A percentile compares a stretch with the other conserved stretches of the same genome.
Conservation (phyloP, 2,329 filamentous ascomycete genomes). For the Trichoderma harzianum region DNA sequence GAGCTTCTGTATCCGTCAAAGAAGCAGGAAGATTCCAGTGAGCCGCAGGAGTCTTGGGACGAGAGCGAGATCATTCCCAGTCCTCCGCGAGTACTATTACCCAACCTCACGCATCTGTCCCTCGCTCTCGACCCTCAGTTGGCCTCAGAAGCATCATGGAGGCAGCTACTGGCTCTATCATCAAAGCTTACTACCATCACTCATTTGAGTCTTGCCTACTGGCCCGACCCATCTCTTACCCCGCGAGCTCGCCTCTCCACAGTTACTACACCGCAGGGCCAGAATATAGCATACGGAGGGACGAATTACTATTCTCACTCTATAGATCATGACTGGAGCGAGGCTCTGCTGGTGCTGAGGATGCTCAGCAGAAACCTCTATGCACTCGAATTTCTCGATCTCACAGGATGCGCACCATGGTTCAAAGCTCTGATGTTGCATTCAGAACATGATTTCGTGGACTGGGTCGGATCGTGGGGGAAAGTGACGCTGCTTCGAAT, state of each 20-base stretch:
- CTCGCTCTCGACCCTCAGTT: constrained; percentile 46
- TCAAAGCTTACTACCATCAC: constrained; percentile 53
- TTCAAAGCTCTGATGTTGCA: constrained; percentile 43
- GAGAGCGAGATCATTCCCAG: constrained; percentile 32
- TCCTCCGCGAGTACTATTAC: constrained; percentile 43
- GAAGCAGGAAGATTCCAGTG: constrained; percentile 22
- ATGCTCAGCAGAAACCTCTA: constrained; percentile 54
- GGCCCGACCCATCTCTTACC: constrained; percentile 59
- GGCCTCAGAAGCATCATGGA: constrained; percentile 49
- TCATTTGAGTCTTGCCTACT: constrained; percentile 59
- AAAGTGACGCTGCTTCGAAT: constrained; percentile 48
- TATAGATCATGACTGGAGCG: constrained; percentile 57
- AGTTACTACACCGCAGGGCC: constrained; percentile 43
- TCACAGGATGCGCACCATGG: constrained; percentile 59
- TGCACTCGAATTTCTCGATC: constrained; percentile 57
- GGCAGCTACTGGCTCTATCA: constrained; percentile 54
- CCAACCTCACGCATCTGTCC: constrained; percentile 59
- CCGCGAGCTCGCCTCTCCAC: constrained; percentile 50
- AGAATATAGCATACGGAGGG: constrained; percentile 49
- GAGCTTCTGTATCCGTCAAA: constrained; percentile 47
- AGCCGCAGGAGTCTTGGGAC: constrained; percentile 55
- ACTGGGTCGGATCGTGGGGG: constrained; percentile 54
- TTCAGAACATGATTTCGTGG: constrained; percentile 46
- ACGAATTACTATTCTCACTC: constrained; percentile 57
- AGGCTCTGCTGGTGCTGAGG: constrained; percentile 54